A percentile compares a stretch with the other conserved stretches of the same genome.
Conservation (phyloP, 306 rosid genomes). For the Fragaria vesca region DNA sequence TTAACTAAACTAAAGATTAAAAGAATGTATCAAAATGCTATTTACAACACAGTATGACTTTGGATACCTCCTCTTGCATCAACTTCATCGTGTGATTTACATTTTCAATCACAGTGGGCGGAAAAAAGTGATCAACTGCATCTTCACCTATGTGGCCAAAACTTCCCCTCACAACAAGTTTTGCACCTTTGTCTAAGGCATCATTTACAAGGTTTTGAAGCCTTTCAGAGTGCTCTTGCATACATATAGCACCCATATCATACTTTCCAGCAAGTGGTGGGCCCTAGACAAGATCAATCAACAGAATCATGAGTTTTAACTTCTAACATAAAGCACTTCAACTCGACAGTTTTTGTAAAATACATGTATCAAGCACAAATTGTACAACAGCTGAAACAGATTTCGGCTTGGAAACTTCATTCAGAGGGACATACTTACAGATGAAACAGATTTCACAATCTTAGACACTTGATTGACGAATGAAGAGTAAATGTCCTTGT, state of each 20-base stretch:
- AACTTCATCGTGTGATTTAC: slow-evolving; percentile 86
- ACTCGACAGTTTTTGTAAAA: background rate
- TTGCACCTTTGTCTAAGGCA: slow-evolving; percentile 87
- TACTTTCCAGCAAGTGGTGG: slow-evolving; percentile 83
- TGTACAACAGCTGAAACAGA: background rate
- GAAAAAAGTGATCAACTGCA: slow-evolving; percentile 89
- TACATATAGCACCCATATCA: slow-evolving; percentile 96
- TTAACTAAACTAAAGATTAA: slow-evolving; percentile 10
- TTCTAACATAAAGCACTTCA: background rate
- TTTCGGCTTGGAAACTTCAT: slow-evolving; percentile 7
- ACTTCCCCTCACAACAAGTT: slow-evolving; percentile 84
- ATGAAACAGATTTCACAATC: slow-evolving; percentile 79
- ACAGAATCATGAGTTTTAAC: slow-evolving; percentile 1
- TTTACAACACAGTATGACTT: slow-evolving; percentile 20
- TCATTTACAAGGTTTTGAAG: slow-evolving; percentile 83
- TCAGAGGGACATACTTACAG: slow-evolving; percentile 51
- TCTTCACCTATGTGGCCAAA: slow-evolving; percentile 84
- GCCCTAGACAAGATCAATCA: slow-evolving; percentile 51
- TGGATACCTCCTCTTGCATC: slow-evolving; percentile 96
- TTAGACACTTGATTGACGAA: slow-evolving; percentile 69
- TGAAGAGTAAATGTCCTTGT: slow-evolving; percentile 65
- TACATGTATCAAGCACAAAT: background rate
- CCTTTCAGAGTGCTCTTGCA: slow-evolving; percentile 92
- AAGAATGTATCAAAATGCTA: slow-evolving; percentile 9
- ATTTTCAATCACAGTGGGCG: slow-evolving; percentile 81